Evolutionary conservation across 106 monocot genomes (phyloP).

Genomic region (Dendrobium catenatum): DNA sequence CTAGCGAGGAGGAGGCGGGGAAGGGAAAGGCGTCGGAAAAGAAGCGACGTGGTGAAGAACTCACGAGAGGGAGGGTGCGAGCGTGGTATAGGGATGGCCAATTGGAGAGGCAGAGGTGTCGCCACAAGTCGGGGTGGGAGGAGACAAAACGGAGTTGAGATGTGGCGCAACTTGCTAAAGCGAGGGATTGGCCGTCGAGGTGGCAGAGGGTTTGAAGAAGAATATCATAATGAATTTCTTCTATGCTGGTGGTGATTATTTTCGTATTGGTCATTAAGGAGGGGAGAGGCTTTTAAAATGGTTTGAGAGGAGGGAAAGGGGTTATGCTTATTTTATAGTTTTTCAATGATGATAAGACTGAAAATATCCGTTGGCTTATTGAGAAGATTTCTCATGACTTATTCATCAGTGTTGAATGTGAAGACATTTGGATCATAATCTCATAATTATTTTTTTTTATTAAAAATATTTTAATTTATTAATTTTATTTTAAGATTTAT

Average conservation of each 20-base stretch:
- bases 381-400: too few species aligned
- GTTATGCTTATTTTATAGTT: background rate
- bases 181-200: constrained; percentile 64
- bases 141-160: constrained; percentile 40
- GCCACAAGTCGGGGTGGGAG: constrained; percentile 38
- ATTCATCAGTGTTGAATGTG: too few species aligned
- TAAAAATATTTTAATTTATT: too few species aligned
- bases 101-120: constrained; percentile 44
- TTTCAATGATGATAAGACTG: too few species aligned
- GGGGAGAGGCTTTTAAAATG: background rate
- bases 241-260: constrained; percentile 5
- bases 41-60: constrained; percentile 20
- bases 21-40: constrained; percentile 45
- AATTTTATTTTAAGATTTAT: too few species aligned
- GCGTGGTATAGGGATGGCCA: constrained; percentile 68
- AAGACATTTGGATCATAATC: too few species aligned
- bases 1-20: constrained; percentile 4
- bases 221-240: constrained; percentile 71
- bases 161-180: constrained; percentile 42
- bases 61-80: constrained; percentile 6
- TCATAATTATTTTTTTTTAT: too few species aligned
- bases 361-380: too few species aligned
- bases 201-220: constrained; percentile 30
- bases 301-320: background rate
- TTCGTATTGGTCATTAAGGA: background rate